phyloP scores from a whole-genome alignment of 2,329 filamentous ascomycete genomes.

The Periconia sp. region DNA sequence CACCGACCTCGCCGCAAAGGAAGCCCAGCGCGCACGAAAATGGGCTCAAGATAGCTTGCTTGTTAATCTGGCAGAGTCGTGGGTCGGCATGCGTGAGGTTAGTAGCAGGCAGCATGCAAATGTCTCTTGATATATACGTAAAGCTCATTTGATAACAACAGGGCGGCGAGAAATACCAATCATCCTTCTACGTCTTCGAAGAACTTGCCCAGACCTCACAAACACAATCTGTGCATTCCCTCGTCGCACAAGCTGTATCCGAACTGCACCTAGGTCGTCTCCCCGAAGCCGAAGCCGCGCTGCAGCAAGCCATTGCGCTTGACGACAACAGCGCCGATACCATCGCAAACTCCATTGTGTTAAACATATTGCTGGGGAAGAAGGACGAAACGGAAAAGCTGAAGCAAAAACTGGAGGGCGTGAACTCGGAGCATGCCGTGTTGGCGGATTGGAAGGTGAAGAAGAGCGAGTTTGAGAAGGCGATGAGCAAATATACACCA shows the following conservation, averaged over 20 bases:
- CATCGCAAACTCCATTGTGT: slow-evolving; percentile 79
- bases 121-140: slow-evolving; percentile 22
- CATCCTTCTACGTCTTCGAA: slow-evolving; percentile 96
- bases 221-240: slow-evolving; percentile 72
- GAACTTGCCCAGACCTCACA: slow-evolving; percentile 87
- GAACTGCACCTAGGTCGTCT: slow-evolving; percentile 87
- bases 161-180: slow-evolving; percentile 95
- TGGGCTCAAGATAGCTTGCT: slow-evolving; percentile 95
- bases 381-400: slow-evolving; percentile 60
- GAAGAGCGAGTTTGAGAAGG: slow-evolving; percentile 82
- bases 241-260: slow-evolving; percentile 86
- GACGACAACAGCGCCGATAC: slow-evolving; percentile 71
- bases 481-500: slow-evolving; percentile 81
- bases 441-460: slow-evolving; percentile 79
- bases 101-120: slow-evolving; percentile 29
- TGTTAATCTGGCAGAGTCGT: slow-evolving; percentile 92
- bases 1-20: slow-evolving; percentile 85
- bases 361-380: slow-evolving; percentile 77
- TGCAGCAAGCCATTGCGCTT: slow-evolving; percentile 77
- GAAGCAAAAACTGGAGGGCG: slow-evolving; percentile 53
- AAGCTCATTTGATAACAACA: slow-evolving; percentile 39
- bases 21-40: slow-evolving; percentile 80
- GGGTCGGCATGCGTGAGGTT: slow-evolving; percentile 88
- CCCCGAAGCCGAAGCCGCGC: slow-evolving; percentile 84
- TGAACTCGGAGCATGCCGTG: slow-evolving; percentile 68